Evolutionary conservation across 1,284 basidiomycete species (phyloP), one percentile per base, ranked within the genome.

Genomic region (Melampsora larici-populina): DNA sequence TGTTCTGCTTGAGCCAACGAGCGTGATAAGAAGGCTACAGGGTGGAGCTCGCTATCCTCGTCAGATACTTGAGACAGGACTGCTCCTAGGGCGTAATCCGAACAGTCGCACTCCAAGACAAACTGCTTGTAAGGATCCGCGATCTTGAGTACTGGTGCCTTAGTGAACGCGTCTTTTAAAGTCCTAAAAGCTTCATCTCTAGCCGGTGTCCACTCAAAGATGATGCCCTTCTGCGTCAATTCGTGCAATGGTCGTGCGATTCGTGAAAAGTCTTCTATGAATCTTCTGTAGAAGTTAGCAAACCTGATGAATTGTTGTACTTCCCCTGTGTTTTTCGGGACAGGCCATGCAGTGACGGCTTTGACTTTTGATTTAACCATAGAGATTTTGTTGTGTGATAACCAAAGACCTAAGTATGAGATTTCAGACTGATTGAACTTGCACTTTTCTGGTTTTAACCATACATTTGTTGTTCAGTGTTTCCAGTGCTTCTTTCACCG

Each of bases 61-160:
- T 78, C 70, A 11, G 75, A 58, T n/a, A 31, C 62, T 48, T 80
- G 79, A 5, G n/a, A 18, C 24, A 80, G n/a, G n/a, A 80, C 69
- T 5, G 49, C 79, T 21, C 73, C 8, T 7, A 79, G 11, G 2
- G 80, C 78, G 62, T 62, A 79, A 46, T 76, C 72, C 4, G 78
- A 80, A 40, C 62, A 79, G 73, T 33, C 70, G 31, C 46, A 63
- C 11, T 87, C 85, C 33, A 83, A 84, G 15, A 84, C 85, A 0
- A n/a, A 29, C 9, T 17, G 8, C 29, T 71, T n/a, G n/a, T n/a
- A n/a, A n/a, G n/a, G n/a, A n/a, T n/a, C n/a, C n/a, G n/a, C n/a
- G n/a, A n/a, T n/a, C n/a, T n/a, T n/a, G n/a, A n/a, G n/a, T n/a
- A n/a, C n/a, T n/a, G n/a, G n/a, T n/a, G n/a, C n/a, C n/a, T 71